Evolutionary conservation across 139 green algal species (phyloP), one percentile per base, ranked within the genome.

Genomic region (Haematococcus lacustris): DNA sequence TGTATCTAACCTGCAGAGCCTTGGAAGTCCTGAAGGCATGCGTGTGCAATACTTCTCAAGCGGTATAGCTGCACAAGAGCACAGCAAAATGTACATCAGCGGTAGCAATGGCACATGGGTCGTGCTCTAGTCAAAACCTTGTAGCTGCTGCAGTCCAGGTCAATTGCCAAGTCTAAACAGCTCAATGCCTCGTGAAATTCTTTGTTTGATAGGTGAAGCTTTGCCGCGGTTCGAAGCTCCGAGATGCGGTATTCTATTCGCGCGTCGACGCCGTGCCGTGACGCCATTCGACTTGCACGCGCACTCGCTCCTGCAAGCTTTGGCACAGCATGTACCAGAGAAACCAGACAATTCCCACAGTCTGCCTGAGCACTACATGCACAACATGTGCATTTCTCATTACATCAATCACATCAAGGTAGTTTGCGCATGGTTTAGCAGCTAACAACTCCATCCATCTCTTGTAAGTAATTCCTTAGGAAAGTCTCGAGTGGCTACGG

Each of bases 81-180:
- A 13, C 25, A 32, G 17, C 6, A 66, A 38, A 35, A 34, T n/a
- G 17, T 35, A 68, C 62, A 41, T 13, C 7, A 47, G 30, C 23
- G 59, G 25, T 25, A 37, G 28, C 17, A 66, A 17, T 66, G 23
- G 59, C 59, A 34, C 17, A n/a, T 57, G 9, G 9, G 30, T 64
- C 53, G 23, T 64, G 4, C 26, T 64, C 23, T 7, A 9, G 53
- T 21, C 21, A 39, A 60, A 7, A 80, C 78, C 73, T 84, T 84
- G 68, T 79, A 81, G 13, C 71, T 79, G 3, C 71, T 74, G 0
- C 71, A 76, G 26, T 84, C 73, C 33, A 84, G 61, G 23, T 84
- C 79, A 4, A 84, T 77, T 26, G 79, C 79, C 0, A 79, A 50
- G 39, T 84, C 79, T 0, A 84, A 39, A 41, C 73, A 78, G 3